phyloP scores from a whole-genome alignment of 306 rosid species.

The Datisca glomerata region DNA sequence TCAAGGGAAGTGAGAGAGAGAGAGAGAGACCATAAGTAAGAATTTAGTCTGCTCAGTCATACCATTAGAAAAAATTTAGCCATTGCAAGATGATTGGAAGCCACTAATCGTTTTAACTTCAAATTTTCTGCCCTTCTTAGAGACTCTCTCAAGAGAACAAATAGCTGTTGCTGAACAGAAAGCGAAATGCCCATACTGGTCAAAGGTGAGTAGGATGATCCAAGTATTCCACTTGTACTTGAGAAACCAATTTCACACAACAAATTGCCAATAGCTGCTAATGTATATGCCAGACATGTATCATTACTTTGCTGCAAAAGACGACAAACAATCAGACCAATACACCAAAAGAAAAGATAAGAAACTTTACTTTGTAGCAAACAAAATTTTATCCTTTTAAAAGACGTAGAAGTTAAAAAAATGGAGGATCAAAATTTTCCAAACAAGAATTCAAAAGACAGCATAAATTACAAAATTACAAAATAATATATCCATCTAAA shows the following conservation, averaged over 20 bases:
- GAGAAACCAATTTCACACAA: slow-evolving; percentile 92
- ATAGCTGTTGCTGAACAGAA: slow-evolving; percentile 87
- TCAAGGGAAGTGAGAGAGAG: no score
- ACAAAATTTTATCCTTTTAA: no score
- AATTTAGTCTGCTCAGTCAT: slow-evolving; percentile 13
- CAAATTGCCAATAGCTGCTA: slow-evolving; percentile 87
- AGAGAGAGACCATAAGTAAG: neutral
- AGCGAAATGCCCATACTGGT: slow-evolving; percentile 73
- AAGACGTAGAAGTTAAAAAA: no score
- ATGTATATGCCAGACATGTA: slow-evolving; percentile 80
- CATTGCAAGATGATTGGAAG: slow-evolving; percentile 94
- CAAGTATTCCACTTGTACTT: slow-evolving; percentile 71
- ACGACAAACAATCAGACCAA: no score
- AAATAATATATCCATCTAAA: no score
- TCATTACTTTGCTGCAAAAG: slow-evolving; percentile 96
- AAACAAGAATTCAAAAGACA: no score
- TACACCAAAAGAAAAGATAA: no score
- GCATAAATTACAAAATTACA: no score
- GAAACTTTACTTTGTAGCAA: no score
- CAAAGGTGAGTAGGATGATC: slow-evolving; percentile 82
- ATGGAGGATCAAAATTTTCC: no score
- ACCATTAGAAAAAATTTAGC: slow-evolving; percentile 91
- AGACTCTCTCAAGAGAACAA: slow-evolving; percentile 88
- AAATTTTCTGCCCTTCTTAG: slow-evolving; percentile 88
- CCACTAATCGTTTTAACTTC: slow-evolving; percentile 72